These are phyloP conservation scores for Postia placenta DNA, from an alignment of 768 basidiomycete genomes.

Conservation along the genomic window DNA sequence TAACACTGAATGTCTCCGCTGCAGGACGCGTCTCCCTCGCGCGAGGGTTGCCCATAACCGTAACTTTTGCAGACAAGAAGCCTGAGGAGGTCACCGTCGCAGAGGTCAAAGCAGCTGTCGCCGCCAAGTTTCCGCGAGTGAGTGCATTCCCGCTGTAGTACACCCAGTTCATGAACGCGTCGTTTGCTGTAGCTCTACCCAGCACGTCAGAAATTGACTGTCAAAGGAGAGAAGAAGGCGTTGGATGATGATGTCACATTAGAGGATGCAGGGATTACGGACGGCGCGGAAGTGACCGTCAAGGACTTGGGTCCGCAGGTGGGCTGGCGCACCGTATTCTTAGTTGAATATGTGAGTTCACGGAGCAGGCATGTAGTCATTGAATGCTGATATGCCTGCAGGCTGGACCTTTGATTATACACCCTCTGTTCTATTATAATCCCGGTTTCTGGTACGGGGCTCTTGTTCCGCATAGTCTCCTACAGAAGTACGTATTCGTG, in stretches of 20 bases:
- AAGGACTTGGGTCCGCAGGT: conserved; percentile 93
- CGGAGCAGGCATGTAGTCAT: too few relatives aligned
- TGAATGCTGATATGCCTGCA: neutral
- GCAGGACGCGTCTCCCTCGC: conserved; percentile 44
- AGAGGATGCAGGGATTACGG: conserved; percentile 44
- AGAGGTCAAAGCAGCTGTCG: conserved; percentile 65
- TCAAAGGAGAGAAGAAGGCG: conserved; percentile 54
- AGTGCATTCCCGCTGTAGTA: conserved; percentile 7
- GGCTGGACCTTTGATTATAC: conserved; percentile 85
- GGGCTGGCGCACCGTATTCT: conserved; percentile 82
- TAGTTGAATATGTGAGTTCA: conserved; percentile 86
- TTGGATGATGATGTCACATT: conserved; percentile 62
- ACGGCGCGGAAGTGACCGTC: conserved; percentile 62
- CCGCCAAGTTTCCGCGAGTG: conserved; percentile 48
- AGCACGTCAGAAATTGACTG: conserved; percentile 66
- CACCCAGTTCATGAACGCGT: neutral
- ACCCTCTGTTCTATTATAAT: conserved; percentile 76
- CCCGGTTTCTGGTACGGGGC: conserved; percentile 65
- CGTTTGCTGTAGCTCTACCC: conserved; percentile 51
- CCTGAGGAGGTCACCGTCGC: conserved; percentile 47
- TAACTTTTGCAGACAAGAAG: conserved; percentile 42
- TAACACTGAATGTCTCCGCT: conserved; percentile 47
- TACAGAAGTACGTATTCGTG: conserved; percentile 59
- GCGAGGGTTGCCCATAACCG: conserved; percentile 41
- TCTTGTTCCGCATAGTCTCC: conserved; percentile 61